These are phyloP conservation scores for Spathaspora gorwiae DNA, from an alignment of 805 yeast species.

Conservation along the genomic window DNA sequence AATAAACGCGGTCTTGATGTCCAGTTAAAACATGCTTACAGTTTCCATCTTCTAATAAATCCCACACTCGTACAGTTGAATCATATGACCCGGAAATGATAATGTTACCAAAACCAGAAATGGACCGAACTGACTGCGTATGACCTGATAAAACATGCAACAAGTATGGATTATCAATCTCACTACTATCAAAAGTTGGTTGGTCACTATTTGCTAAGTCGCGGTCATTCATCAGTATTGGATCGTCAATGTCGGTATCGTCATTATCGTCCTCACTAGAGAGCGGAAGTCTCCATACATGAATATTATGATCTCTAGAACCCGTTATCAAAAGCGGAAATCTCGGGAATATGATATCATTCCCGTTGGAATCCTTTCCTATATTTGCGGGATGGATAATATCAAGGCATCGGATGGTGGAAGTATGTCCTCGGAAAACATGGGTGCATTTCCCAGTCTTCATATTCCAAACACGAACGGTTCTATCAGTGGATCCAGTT, in stretches of 20 bases:
- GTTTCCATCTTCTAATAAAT: conserved; percentile 58
- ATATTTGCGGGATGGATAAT: conserved; percentile 64
- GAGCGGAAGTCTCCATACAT: conserved; percentile 55
- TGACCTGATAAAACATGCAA: conserved; percentile 60
- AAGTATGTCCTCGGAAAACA: conserved; percentile 84
- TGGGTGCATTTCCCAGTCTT: conserved; percentile 83
- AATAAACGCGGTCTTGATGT: conserved; percentile 82
- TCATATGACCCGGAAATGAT: conserved; percentile 91
- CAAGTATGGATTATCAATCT: conserved; percentile 55
- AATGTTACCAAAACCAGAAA: conserved; percentile 78
- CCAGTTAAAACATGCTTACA: conserved; percentile 75
- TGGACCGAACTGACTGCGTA: conserved; percentile 62
- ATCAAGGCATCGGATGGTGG: conserved; percentile 89
- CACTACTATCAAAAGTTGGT: conserved; percentile 32
- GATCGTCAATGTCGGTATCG: conserved; percentile 24
- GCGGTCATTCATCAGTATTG: neutral
- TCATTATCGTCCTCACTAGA: conserved; percentile 28
- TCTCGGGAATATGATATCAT: conserved; percentile 52
- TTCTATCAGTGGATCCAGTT: conserved; percentile 91
- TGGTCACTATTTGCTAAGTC: conserved; percentile 3
- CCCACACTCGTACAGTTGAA: conserved; percentile 89
- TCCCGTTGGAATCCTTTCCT: conserved; percentile 58
- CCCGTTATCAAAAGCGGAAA: conserved; percentile 60
- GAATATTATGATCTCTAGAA: conserved; percentile 41
- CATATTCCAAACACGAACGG: conserved; percentile 92